phyloP scores from a whole-genome alignment of 129 eudicot species.

The Apium graveolens region DNA sequence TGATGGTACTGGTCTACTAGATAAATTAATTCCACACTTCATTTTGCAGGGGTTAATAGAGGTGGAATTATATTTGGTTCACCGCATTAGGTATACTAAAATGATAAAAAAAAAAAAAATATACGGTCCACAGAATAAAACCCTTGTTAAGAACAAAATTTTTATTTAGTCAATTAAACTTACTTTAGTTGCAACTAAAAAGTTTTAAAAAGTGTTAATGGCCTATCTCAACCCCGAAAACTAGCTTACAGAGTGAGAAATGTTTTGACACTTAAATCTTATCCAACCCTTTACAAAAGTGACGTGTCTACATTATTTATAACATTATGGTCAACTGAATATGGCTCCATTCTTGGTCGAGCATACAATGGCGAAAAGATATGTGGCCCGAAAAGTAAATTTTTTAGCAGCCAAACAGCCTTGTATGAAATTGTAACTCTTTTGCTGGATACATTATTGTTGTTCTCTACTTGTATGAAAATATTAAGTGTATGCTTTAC shows the following conservation, averaged over 20 bases:
- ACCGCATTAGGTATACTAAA: background rate
- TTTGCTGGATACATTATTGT: background rate
- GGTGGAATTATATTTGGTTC: background rate
- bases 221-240: background rate
- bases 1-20: background rate
- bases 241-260: background rate
- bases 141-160: background rate
- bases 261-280: background rate
- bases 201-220: background rate
- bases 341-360: background rate
- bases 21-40: background rate
- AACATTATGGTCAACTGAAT: background rate
- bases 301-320: background rate
- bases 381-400: background rate
- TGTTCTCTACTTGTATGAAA: background rate
- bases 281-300: background rate
- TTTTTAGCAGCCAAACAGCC: background rate
- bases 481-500: background rate
- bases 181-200: no score
- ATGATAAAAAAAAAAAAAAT: no score
- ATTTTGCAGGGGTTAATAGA: background rate
- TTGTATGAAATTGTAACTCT: background rate
- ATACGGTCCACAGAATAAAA: background rate
- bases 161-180: no score
- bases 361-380: background rate